Conservation (phyloP, 2,329 filamentous ascomycete genomes). For the Talaromyces sp. region DNA sequence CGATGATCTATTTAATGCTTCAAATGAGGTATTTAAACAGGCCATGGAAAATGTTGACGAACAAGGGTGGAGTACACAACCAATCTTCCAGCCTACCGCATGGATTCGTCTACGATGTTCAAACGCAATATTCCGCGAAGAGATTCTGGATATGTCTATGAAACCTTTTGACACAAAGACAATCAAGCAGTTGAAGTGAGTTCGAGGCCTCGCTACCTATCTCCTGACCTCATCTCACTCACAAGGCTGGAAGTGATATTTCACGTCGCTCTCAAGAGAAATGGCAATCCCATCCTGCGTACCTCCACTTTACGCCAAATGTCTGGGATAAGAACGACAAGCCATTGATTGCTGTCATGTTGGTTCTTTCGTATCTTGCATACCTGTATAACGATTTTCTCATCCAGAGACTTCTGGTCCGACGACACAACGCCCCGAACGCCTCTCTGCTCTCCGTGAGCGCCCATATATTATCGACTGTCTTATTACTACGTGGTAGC, state of each 20-base stretch:
- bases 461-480: slow-evolving; percentile 3
- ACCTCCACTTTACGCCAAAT: slow-evolving; percentile 6
- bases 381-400: slow-evolving; percentile 3
- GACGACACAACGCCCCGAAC: neutral
- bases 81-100: neutral
- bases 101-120: slow-evolving; percentile 5
- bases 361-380: neutral
- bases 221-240: too few species aligned
- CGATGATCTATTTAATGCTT: neutral
- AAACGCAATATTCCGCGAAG: slow-evolving; percentile 1
- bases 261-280: neutral
- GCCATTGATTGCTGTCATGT: neutral
- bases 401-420: slow-evolving; percentile 4
- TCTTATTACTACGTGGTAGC: neutral
- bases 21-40: neutral
- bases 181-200: neutral
- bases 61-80: neutral
- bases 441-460: neutral
- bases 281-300: slow-evolving; percentile 1
- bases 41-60: neutral
- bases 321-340: neutral
- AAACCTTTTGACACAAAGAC: neutral
- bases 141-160: slow-evolving; percentile 8
- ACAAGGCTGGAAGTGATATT: neutral
- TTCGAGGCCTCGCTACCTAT: neutral